Evolutionary conservation across 495 filamentous ascomycete species (phyloP).

Genomic region (Lophium mytilinum): DNA sequence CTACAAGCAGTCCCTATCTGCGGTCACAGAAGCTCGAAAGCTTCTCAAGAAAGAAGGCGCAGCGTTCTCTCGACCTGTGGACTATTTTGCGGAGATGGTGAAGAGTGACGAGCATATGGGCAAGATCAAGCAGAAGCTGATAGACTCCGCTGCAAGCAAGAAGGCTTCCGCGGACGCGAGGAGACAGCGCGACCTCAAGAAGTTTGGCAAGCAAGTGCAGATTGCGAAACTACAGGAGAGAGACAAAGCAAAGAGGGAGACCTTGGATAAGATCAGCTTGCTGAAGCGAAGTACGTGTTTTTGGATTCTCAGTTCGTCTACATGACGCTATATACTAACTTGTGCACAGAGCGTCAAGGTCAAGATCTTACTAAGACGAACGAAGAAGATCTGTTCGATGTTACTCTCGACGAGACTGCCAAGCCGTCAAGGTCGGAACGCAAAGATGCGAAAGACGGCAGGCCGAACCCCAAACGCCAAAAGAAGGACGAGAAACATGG

Average conservation of each 20-base stretch:
- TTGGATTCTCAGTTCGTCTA: neutral
- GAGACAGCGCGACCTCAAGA: constrained; percentile 90
- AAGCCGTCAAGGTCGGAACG: constrained; percentile 4
- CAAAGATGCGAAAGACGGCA: constrained; percentile 26
- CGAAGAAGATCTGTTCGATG: constrained; percentile 88
- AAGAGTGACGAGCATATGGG: constrained; percentile 98
- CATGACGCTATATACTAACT: constrained; percentile 26
- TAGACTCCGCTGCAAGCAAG: constrained; percentile 84
- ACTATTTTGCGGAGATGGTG: constrained; percentile 98
- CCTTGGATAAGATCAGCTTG: constrained; percentile 83
- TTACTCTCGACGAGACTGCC: constrained; percentile 76
- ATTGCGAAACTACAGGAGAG: constrained; percentile 91
- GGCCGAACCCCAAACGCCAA: constrained; percentile 61
- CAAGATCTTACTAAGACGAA: constrained; percentile 50
- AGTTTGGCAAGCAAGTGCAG: constrained; percentile 98
- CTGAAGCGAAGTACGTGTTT: constrained; percentile 78
- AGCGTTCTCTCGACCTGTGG: constrained; percentile 76
- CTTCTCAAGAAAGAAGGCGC: constrained; percentile 73
- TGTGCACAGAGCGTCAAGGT: constrained; percentile 67
- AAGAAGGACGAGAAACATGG: constrained; percentile 93
- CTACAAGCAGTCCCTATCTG: constrained; percentile 81
- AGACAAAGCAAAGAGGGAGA: constrained; percentile 80
- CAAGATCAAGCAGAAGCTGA: constrained; percentile 84
- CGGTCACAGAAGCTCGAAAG: constrained; percentile 60
- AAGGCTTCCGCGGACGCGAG: constrained; percentile 88